Conservation (phyloP, 2,329 filamentous ascomycete genomes). For the Ophiocordyceps camponoti-saundersi region DNA sequence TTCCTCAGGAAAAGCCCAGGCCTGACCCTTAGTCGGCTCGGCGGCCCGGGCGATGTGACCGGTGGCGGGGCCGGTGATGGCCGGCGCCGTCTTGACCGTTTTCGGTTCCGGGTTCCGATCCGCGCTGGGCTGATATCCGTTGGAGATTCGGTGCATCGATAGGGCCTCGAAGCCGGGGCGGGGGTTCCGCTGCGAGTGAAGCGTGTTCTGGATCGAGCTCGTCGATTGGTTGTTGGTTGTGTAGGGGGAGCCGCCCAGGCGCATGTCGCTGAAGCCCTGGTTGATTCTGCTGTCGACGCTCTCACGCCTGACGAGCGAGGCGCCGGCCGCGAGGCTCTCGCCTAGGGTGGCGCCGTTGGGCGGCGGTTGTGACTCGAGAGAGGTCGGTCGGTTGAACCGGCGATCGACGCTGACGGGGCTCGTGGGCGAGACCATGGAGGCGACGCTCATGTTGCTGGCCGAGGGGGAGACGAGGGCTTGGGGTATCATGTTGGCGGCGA, state of each 20-base stretch:
- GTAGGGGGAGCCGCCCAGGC: conserved; percentile 51
- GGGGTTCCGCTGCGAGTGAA: conserved; percentile 50
- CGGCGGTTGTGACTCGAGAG: conserved; percentile 13
- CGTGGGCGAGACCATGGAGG: conserved; percentile 47
- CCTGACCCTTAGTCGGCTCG: conserved; percentile 66
- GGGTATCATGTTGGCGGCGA: conserved; percentile 30
- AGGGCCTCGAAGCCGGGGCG: conserved; percentile 33
- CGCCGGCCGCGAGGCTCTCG: conserved; percentile 23
- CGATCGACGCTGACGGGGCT: conserved; percentile 25
- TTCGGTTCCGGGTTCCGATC: conserved; percentile 40
- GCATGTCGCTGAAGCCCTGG: conserved; percentile 51
- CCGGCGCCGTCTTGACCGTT: conserved; percentile 49
- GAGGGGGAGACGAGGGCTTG: conserved; percentile 38
- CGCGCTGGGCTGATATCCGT: conserved; percentile 43
- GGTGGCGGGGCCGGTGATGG: conserved; percentile 55
- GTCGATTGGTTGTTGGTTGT: conserved; percentile 63
- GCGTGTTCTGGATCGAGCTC: conserved; percentile 53
- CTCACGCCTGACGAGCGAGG: conserved; percentile 41
- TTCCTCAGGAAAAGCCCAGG: conserved; percentile 70
- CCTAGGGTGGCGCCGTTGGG: conserved; percentile 13
- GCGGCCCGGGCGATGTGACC: conserved; percentile 52
- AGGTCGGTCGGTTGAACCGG: conserved; percentile 25
- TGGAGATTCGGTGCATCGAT: conserved; percentile 43
- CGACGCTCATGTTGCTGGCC: conserved; percentile 46
- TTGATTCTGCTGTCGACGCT: conserved; percentile 70